Conservation (phyloP, 495 filamentous ascomycete species). For the Aspergillus funiculosus region DNA sequence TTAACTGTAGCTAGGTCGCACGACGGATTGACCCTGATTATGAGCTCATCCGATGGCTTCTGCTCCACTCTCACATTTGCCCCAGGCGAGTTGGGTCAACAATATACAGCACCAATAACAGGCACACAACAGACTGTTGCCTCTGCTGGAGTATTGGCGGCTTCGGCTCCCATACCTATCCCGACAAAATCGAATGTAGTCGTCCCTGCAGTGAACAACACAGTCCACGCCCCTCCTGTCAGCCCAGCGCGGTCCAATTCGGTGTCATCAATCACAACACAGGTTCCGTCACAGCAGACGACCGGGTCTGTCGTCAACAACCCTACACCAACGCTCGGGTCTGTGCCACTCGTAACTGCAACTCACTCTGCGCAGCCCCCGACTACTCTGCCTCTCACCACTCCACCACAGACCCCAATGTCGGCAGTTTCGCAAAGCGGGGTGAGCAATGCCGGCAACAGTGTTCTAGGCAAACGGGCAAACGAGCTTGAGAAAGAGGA, state of each 20-base stretch:
- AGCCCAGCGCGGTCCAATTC: conserved; percentile 82
- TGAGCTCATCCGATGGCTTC: conserved; percentile 97
- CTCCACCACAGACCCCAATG: conserved; percentile 75
- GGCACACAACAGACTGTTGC: conserved; percentile 42
- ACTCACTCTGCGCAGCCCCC: conserved; percentile 51
- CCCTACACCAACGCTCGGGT: conserved; percentile 67
- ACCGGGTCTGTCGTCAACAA: conserved; percentile 56
- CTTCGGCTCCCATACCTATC: conserved; percentile 50
- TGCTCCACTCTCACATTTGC: conserved; percentile 86
- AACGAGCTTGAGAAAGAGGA: conserved; percentile 59
- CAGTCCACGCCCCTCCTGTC: conserved; percentile 31
- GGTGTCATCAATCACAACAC: conserved; percentile 72
- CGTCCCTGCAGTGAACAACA: conserved; percentile 50
- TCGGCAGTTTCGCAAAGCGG: conserved; percentile 39
- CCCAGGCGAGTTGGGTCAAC: conserved; percentile 79
- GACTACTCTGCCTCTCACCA: conserved; percentile 60
- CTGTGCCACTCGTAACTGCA: conserved; percentile 67
- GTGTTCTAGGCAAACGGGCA: conserved; percentile 53
- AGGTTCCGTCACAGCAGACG: conserved; percentile 36
- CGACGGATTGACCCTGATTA: conserved; percentile 85
- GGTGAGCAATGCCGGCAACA: conserved; percentile 34
- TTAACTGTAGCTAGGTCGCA: conserved; percentile 60
- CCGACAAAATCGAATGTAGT: conserved; percentile 10
- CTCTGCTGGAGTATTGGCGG: conserved; percentile 44
- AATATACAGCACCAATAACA: conserved; percentile 64